Evolutionary conservation across 108 stramenopile genomes (phyloP).

Genomic region (Chaetoceros muelleri): DNA sequence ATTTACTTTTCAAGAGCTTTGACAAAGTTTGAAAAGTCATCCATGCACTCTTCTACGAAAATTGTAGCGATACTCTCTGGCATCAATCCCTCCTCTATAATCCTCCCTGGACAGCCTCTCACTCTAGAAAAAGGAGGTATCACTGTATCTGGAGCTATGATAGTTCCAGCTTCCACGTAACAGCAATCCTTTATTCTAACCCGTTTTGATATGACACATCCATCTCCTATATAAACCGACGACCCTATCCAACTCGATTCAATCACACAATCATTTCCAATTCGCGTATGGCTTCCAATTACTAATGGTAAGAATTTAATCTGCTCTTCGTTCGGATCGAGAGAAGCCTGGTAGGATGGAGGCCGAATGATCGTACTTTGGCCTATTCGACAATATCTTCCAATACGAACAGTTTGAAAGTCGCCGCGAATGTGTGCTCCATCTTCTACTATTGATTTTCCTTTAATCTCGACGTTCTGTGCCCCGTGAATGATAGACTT

Average conservation of each 20-base stretch:
- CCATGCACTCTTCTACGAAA: constrained; percentile 21
- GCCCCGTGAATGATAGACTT: constrained; percentile 15
- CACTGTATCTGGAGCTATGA: constrained; percentile 26
- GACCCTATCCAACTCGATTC: constrained; percentile 23
- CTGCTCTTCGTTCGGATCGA: constrained; percentile 17
- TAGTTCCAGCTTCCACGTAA: constrained; percentile 20
- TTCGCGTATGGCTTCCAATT: constrained; percentile 31
- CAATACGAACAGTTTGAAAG: constrained; percentile 21
- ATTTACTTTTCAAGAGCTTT: constrained; percentile 6
- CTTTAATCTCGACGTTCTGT: constrained; percentile 13
- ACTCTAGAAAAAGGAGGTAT: constrained; percentile 38
- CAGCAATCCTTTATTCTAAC: constrained; percentile 30
- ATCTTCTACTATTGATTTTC: constrained; percentile 19
- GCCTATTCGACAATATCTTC: constrained; percentile 21
- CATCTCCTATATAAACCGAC: constrained; percentile 23
- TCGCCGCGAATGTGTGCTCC: constrained; percentile 20
- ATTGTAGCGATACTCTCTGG: constrained; percentile 29
- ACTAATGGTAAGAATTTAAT: constrained; percentile 13
- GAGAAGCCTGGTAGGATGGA: constrained; percentile 11
- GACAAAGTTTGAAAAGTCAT: constrained; percentile 21
- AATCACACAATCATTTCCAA: constrained; percentile 12
- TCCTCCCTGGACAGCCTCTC: constrained; percentile 29
- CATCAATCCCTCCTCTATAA: constrained; percentile 17
- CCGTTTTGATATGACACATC: constrained; percentile 15
- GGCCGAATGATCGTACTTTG: constrained; percentile 18